Percentiles rank a stretch among this genome's conserved stretches.
Conservation (phyloP, 2,329 filamentous ascomycete genomes). For the Xylaria polymorpha region DNA sequence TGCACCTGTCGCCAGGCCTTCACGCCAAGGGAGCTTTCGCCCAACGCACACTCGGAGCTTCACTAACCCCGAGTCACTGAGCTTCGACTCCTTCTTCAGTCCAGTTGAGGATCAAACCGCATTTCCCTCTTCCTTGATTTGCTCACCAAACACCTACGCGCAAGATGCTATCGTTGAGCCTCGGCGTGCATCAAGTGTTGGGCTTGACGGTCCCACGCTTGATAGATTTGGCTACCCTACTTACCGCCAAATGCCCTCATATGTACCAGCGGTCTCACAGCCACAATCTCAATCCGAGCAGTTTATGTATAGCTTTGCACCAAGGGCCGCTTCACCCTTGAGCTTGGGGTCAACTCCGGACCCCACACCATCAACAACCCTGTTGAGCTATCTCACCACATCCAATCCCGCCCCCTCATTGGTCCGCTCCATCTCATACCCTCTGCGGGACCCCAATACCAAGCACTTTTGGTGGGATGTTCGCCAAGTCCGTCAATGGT, state of each 20-base stretch:
- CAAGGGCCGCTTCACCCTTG: constrained; percentile 57
- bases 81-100: constrained; percentile 56
- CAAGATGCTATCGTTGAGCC: constrained; percentile 59
- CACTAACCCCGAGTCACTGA: constrained; percentile 69
- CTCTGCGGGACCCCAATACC: constrained; percentile 71
- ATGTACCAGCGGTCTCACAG: constrained; percentile 53
- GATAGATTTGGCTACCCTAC: constrained; percentile 84
- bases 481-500: constrained; percentile 86
- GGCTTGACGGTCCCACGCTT: constrained; percentile 73
- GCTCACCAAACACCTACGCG: constrained; percentile 71
- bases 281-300: constrained; percentile 54
- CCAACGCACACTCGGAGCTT: constrained; percentile 67
- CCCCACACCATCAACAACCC: constrained; percentile 70
- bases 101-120: constrained; percentile 50
- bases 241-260: constrained; percentile 78
- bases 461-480: constrained; percentile 98
- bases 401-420: constrained; percentile 85
- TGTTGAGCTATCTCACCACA: constrained; percentile 81
- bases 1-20: constrained; percentile 53
- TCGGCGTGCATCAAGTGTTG: constrained; percentile 74
- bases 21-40: constrained; percentile 52
- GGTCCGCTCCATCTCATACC: constrained; percentile 81
- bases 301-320: constrained; percentile 61
- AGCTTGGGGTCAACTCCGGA: constrained; percentile 57
- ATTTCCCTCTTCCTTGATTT: constrained; percentile 65